These are phyloP conservation scores for Cercospora brassicicola DNA, from an alignment of 2,329 filamentous ascomycete genomes.

Conservation along the genomic window DNA sequence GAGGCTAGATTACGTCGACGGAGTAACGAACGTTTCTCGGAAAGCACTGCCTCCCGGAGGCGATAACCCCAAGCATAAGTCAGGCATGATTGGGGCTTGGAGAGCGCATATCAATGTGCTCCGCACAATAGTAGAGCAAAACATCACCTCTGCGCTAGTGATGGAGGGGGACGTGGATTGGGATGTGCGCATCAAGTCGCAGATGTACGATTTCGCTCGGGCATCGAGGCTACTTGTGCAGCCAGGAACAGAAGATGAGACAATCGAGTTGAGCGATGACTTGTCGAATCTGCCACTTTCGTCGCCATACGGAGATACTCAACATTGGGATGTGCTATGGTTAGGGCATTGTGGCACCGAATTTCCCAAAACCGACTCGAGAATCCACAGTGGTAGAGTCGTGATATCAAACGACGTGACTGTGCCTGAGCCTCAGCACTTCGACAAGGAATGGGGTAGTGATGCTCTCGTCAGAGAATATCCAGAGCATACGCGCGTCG, in stretches of 20 bases:
- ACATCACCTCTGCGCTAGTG: conserved; percentile 44
- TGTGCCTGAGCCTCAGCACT: conserved; percentile 25
- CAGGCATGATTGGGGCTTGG: conserved; percentile 28
- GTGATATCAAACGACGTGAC: conserved; percentile 27
- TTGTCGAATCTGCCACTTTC: conserved; percentile 26
- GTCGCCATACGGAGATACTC: conserved; percentile 42
- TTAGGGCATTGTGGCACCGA: conserved; percentile 37
- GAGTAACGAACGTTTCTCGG: conserved; percentile 41
- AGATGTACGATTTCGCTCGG: conserved; percentile 40
- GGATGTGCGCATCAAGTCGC: conserved; percentile 47
- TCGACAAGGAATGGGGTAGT: conserved; percentile 30
- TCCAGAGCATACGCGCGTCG: conserved; percentile 45
- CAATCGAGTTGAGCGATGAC: conserved; percentile 21
- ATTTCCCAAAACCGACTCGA: conserved; percentile 9
- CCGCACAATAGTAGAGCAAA: conserved; percentile 39
- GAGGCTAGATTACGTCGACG: conserved; percentile 40
- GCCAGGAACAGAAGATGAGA: conserved; percentile 19
- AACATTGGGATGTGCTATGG: conserved; percentile 41
- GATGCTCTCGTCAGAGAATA: conserved; percentile 24
- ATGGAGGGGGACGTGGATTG: conserved; percentile 50
- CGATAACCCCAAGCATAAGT: conserved; percentile 31
- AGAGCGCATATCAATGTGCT: conserved; percentile 34
- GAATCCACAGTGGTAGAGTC: conserved; percentile 22
- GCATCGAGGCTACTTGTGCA: conserved; percentile 43
- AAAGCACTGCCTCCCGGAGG: conserved; percentile 40